phyloP scores from a whole-genome alignment of 306 rosid species.

The Morella rubra region DNA sequence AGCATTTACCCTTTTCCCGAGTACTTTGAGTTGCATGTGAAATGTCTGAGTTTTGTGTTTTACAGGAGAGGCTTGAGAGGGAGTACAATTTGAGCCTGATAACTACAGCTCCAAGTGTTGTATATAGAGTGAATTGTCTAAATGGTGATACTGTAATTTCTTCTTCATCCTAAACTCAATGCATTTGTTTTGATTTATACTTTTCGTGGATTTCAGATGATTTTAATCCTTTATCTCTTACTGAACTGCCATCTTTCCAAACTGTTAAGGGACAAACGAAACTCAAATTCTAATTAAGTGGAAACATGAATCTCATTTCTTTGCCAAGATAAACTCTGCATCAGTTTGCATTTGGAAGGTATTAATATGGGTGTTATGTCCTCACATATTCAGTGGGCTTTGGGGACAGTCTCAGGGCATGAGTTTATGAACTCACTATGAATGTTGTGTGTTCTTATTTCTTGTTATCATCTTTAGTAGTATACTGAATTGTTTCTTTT shows the following conservation, averaged over 20 bases:
- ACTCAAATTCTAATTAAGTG: neutral
- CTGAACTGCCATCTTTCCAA: neutral
- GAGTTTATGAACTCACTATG: neutral
- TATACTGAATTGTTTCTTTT: neutral
- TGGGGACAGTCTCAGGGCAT: neutral
- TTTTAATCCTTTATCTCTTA: constrained; percentile 6
- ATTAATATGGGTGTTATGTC: neutral
- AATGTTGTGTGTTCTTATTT: neutral
- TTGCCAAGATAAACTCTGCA: neutral
- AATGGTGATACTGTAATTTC: constrained; percentile 80
- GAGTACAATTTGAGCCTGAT: constrained; percentile 80
- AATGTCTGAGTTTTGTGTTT: constrained; percentile 23
- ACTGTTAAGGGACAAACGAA: neutral
- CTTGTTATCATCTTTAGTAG: neutral
- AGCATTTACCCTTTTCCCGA: constrained; percentile 21
- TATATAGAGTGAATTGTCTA: constrained; percentile 64
- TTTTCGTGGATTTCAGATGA: neutral
- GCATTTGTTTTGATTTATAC: constrained; percentile 15
- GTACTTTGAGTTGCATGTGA: constrained; percentile 16
- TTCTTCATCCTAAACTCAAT: constrained; percentile 50
- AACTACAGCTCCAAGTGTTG: constrained; percentile 87
- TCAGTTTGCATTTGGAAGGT: neutral
- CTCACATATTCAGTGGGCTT: neutral
- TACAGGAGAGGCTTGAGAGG: constrained; percentile 77
- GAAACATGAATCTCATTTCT: neutral